Evolutionary conservation across 2,329 filamentous ascomycete genomes (phyloP).

Genomic region (Remersonia thermophila): DNA sequence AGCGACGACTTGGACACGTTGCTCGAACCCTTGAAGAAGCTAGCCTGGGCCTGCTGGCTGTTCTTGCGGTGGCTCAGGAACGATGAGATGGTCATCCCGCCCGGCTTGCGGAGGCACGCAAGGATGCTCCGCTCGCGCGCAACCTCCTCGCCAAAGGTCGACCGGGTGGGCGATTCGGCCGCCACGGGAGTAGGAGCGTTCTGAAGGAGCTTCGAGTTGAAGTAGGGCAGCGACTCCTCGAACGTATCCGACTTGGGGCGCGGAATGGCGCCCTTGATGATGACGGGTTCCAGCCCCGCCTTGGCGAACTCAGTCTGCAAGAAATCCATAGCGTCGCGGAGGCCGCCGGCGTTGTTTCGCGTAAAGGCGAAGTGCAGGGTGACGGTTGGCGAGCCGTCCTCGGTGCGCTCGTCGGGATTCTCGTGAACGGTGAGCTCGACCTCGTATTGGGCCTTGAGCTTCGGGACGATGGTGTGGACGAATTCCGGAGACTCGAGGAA

Average conservation of each 20-base stretch:
- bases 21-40: conserved; percentile 83
- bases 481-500: conserved; percentile 78
- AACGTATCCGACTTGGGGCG: conserved; percentile 99
- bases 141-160: conserved; percentile 70
- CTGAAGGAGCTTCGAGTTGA: conserved; percentile 92
- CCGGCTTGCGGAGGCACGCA: conserved; percentile 85
- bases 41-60: conserved; percentile 68
- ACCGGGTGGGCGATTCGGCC: conserved; percentile 80
- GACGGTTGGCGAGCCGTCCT: conserved; percentile 44
- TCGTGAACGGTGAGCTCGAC: conserved; percentile 70
- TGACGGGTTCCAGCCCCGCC: conserved; percentile 74
- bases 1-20: conserved; percentile 91
- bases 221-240: conserved; percentile 91
- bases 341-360: conserved; percentile 87
- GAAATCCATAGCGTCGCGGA: conserved; percentile 94
- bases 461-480: conserved; percentile 63
- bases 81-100: conserved; percentile 90
- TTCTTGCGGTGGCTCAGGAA: conserved; percentile 95
- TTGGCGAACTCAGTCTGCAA: conserved; percentile 75
- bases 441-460: conserved; percentile 83
- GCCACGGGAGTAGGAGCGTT: conserved; percentile 70
- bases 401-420: conserved; percentile 44
- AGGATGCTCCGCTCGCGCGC: conserved; percentile 76
- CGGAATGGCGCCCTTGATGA: conserved; percentile 87
- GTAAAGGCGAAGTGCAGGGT: conserved; percentile 73